Evolutionary conservation across 345 rosid genomes (phyloP), one percentile per base, ranked within the genome.

Genomic region (Citrus sp.): DNA sequence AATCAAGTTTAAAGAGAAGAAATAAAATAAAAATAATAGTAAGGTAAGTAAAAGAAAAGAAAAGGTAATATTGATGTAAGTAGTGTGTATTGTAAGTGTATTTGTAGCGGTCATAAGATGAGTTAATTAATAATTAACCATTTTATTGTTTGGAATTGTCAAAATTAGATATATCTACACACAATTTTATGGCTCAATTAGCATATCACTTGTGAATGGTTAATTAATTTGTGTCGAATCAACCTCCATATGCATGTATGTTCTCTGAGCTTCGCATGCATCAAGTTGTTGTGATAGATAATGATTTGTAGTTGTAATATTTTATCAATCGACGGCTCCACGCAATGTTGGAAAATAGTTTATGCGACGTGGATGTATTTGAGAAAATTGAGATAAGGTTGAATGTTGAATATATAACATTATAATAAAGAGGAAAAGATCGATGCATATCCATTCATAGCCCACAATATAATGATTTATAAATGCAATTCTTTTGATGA

Each of bases 201-300:
- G 19, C 63, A n/a, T 3, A 7, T 21, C 12, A 51, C 55, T 51
- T 38, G 55, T 5, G 67, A 16, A 61, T 75, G 71, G 35, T 58
- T 62, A 46, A 64, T 46, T 62, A 46, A 64, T 72, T 54, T 59
- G 73, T 73, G 70, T 71, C 78, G 72, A 51, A 67, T 73, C 78
- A 78, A 61, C 78, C 46, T 81, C 34, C 34, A 42, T 46, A 12
- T 1, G 21, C 19, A 61, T 21, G 1, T 28, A 18, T 4, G 3
- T 40, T 68, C 14, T 40, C 35, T 32, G 19, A 24, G 40, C 25
- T 38, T 56, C 70, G 21, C 35, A 21, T 34, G 22, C 22, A 54
- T 67, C 25, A 49, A 75, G 72, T 30, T 63, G 38, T 69, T n/a
- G 70, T 46, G 78, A 60, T 76, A 7, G 76, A 70, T 22, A 76